phyloP scores from a whole-genome alignment of 2,329 filamentous ascomycete genomes.

The Venturia asperata region DNA sequence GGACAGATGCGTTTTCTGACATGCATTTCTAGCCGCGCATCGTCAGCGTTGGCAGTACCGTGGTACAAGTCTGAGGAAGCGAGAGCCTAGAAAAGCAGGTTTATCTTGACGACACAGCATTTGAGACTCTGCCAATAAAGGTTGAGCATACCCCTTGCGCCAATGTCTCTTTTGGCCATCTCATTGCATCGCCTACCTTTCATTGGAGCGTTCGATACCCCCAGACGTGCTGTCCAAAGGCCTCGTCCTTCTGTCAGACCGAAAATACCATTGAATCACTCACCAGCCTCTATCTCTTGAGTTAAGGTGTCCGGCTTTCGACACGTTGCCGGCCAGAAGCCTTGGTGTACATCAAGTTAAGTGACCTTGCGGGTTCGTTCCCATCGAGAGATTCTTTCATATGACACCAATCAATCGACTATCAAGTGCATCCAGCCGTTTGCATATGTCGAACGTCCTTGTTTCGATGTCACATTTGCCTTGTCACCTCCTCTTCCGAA shows the following conservation, averaged over 20 bases:
- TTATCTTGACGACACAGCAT: not conserved
- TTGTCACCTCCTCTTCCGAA: no score
- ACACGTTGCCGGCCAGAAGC: no score
- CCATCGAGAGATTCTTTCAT: no score
- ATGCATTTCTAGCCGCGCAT: not conserved
- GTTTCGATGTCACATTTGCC: no score
- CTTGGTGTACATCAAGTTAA: no score
- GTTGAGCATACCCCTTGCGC: not conserved
- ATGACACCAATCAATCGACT: not conserved
- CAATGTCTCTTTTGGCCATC: not conserved
- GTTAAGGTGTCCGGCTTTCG: no score
- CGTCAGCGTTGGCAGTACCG: not conserved
- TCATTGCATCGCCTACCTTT: not conserved
- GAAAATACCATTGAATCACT: no score
- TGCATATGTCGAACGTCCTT: no score
- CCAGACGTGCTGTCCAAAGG: no score
- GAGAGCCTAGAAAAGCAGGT: slow-evolving; percentile 2
- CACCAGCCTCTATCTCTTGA: no score
- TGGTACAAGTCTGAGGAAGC: slow-evolving; percentile 7
- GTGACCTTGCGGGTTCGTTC: no score
- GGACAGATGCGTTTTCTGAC: not conserved
- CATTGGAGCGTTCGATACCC: not conserved
- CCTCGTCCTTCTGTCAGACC: no score
- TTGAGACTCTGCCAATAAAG: not conserved
- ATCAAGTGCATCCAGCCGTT: not conserved